Base-by-base conservation (phyloP, 139 green algal species). In the Trebouxia sp. region DNA sequence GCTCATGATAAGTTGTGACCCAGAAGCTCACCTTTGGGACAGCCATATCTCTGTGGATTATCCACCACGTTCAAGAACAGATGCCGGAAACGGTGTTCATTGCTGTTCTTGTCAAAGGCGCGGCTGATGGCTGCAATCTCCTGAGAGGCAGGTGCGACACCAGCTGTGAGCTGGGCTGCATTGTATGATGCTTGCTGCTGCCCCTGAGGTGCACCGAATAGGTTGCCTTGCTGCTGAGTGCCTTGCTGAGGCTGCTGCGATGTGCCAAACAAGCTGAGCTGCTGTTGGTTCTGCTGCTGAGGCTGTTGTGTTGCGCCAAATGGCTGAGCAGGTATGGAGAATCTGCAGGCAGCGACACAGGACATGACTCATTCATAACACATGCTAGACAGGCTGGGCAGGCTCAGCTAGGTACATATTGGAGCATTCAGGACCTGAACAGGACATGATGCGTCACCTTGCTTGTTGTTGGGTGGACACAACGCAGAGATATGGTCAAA, bases 41-140 rank as follows among this genome's bases (percentile, higher is more conserved):
- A 89, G 5, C 92, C 85, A 1, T 91, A 80, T 35, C 88, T 83
- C 26, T 83, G 85, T 20, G 90, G 86, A 45, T 90, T 85, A 41
- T 93, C 85, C 30, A 94, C 85, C 50, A 94, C 92, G 58, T 91
- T 93, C 9, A 93, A 65, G 30, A 96, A 89, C 45, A 95, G 85
- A 72, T 90, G 75, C 76, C 90, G 83, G 79, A 95, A 96, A 77
- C 88, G 87, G 83, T 84, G 93, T 24, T 81, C 51, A 75, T 76
- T 43, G 48, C 24, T 48, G 84, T 74, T 42, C 51, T 11, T 85
- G 43, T 82, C 47, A 41, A 80, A 91, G 11, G 83, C 83, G n/a
- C 85, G 78, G 47, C 82, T 78, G 12, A 92, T 82, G n/a, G 78
- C 77, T 32, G 88, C 81, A 48, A 92, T 48, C 78, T 91, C 86